phyloP scores from a whole-genome alignment of 2,329 filamentous ascomycete genomes.

The Cladorrhinum sp. region DNA sequence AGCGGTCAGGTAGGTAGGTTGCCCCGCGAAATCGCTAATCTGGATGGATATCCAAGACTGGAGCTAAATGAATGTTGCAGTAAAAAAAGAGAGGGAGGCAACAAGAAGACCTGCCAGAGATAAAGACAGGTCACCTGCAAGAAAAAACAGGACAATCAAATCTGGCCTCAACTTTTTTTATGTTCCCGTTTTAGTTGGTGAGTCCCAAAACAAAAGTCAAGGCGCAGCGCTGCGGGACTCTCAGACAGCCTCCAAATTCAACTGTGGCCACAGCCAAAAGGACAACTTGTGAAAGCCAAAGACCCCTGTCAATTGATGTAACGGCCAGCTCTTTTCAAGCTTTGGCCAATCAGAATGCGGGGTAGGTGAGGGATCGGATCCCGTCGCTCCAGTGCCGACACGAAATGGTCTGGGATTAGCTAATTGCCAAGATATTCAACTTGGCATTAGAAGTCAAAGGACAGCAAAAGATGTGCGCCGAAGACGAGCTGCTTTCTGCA shows the following conservation, averaged over 20 bases:
- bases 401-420: conserved; percentile 14
- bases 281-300: conserved; percentile 26
- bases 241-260: background rate
- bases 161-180: conserved; percentile 13
- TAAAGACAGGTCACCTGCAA: conserved; percentile 3
- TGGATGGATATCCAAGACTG: background rate
- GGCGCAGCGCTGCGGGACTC: too few relatives aligned
- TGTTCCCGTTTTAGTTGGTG: background rate
- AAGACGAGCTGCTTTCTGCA: too few relatives aligned
- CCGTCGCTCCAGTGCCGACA: conserved; percentile 7
- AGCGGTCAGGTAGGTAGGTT: background rate
- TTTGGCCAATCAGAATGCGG: conserved; percentile 17
- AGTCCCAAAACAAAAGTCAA: background rate
- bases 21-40: background rate
- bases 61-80: background rate
- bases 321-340: conserved; percentile 10
- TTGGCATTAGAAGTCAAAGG: conserved; percentile 9
- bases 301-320: conserved; percentile 23
- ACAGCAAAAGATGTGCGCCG: background rate
- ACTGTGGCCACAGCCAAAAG: conserved; percentile 19
- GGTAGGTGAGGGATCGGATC: background rate
- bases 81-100: background rate
- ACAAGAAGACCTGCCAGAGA: background rate
- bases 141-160: conserved; percentile 5
- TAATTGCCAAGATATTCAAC: conserved; percentile 15